These are phyloP conservation scores for Rhododendron vialii DNA, from an alignment of 148 eudicot species.

Conservation along the genomic window DNA sequence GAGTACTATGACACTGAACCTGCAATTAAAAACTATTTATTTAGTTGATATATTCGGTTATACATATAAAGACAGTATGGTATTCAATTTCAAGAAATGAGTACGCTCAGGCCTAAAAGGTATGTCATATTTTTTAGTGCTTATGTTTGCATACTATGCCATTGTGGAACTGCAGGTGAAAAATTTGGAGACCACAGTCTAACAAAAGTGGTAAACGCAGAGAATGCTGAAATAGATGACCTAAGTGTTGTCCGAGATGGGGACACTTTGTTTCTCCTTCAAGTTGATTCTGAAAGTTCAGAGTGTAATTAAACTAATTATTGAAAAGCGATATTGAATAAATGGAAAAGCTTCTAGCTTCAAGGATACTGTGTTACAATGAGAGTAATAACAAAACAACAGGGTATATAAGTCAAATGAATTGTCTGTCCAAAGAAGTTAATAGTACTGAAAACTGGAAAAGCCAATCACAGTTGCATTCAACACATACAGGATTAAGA, in stretches of 20 bases:
- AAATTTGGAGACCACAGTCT: conserved; percentile 55
- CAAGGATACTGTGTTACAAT: conserved; percentile 13
- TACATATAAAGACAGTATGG: neutral
- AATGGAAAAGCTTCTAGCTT: conserved; percentile 24
- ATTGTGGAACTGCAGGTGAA: conserved; percentile 58
- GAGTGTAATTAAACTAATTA: conserved; percentile 10
- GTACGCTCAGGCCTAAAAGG: neutral
- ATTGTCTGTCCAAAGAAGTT: conserved; percentile 3
- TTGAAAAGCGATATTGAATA: conserved; percentile 9
- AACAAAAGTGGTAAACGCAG: conserved; percentile 48
- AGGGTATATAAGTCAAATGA: neutral
- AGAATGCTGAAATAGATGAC: conserved; percentile 79
- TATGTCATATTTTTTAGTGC: neutral
- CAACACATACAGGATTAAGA: conserved; percentile 1
- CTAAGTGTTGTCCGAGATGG: conserved; percentile 69
- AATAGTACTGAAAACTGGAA: neutral
- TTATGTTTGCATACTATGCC: neutral
- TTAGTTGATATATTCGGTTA: neutral
- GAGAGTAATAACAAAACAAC: conserved; percentile 7
- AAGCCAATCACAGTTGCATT: conserved; percentile 1
- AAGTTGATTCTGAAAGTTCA: conserved; percentile 13
- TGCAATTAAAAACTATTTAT: conserved; percentile 1
- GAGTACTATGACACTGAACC: conserved; percentile 6
- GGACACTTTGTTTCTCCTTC: conserved; percentile 62
- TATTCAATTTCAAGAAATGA: neutral